These are phyloP conservation scores for Pyrenula massariospora DNA, from an alignment of 495 filamentous ascomycete species.

Conservation along the genomic window DNA sequence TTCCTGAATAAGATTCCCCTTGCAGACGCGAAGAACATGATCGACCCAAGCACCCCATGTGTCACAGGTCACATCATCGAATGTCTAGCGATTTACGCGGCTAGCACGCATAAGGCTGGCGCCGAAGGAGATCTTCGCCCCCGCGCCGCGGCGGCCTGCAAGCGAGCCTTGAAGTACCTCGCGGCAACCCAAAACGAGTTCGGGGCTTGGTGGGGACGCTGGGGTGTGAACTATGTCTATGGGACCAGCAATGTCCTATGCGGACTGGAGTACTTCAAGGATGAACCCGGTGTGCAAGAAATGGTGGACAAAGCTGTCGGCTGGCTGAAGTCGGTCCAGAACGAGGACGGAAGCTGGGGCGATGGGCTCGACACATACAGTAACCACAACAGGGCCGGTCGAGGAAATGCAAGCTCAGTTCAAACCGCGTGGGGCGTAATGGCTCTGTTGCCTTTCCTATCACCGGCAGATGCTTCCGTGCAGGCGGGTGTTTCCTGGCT, in stretches of 20 bases:
- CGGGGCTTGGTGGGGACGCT: slow-evolving; percentile 25
- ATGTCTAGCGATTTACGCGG: slow-evolving; percentile 22
- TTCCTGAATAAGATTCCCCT: slow-evolving; percentile 28
- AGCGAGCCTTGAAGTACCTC: not conserved
- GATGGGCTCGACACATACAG: slow-evolving; percentile 18
- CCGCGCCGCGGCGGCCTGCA: not conserved
- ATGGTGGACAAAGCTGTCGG: slow-evolving; percentile 6
- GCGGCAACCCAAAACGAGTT: slow-evolving; percentile 8
- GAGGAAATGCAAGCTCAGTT: slow-evolving; percentile 15
- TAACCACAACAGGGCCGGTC: slow-evolving; percentile 6
- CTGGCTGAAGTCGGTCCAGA: slow-evolving; percentile 20
- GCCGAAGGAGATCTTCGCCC: not conserved
- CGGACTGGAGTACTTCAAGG: slow-evolving; percentile 10
- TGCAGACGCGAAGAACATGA: slow-evolving; percentile 31
- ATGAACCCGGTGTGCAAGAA: not conserved
- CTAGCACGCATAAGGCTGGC: slow-evolving; percentile 8
- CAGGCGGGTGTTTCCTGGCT: slow-evolving; percentile 14
- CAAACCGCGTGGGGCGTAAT: slow-evolving; percentile 28
- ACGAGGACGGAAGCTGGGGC: slow-evolving; percentile 26
- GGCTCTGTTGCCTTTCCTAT: slow-evolving; percentile 14
- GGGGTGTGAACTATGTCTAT: slow-evolving; percentile 26
- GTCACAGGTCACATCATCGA: slow-evolving; percentile 26
- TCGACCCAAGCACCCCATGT: slow-evolving; percentile 22
- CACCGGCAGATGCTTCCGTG: slow-evolving; percentile 5
- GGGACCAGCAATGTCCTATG: slow-evolving; percentile 24